Percentiles rank a stretch among this genome's conserved stretches.
These are phyloP conservation scores for Emergomyces africanus DNA, from an alignment of 2,329 filamentous ascomycete species.

Conservation along the genomic window DNA sequence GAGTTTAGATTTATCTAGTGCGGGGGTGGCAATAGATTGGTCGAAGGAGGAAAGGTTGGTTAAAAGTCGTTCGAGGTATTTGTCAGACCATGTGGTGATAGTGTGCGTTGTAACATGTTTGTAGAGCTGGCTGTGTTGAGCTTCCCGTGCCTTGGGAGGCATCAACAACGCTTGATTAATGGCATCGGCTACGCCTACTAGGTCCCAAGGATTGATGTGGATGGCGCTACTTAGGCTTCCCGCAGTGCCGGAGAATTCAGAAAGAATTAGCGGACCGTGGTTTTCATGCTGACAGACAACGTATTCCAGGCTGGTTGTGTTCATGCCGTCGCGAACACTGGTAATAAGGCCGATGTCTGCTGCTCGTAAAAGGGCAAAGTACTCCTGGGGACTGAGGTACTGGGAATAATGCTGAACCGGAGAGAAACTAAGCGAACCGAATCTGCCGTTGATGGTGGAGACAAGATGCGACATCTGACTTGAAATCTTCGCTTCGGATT, in stretches of 20 bases:
- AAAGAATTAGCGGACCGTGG: constrained; percentile 80
- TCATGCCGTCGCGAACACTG: constrained; percentile 94
- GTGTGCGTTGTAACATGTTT: constrained; percentile 74
- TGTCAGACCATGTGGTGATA: constrained; percentile 73
- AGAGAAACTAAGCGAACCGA: constrained; percentile 75
- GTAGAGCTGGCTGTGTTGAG: constrained; percentile 65
- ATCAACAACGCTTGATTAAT: constrained; percentile 74
- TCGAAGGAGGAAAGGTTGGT: constrained; percentile 68
- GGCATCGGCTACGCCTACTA: constrained; percentile 67
- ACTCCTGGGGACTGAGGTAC: constrained; percentile 79
- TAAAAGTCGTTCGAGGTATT: constrained; percentile 65
- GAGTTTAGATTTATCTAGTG: constrained; percentile 62
- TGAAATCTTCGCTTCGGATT: constrained; percentile 65
- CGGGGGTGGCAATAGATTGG: constrained; percentile 63
- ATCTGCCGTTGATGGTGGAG: constrained; percentile 79
- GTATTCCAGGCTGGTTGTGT: constrained; percentile 91
- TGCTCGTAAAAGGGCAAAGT: constrained; percentile 82
- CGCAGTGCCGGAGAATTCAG: constrained; percentile 91
- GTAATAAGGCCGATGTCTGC: constrained; percentile 91
- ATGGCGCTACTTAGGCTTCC: constrained; percentile 75
- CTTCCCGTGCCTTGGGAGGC: constrained; percentile 50
- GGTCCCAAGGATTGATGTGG: constrained; percentile 94
- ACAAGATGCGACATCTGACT: constrained; percentile 85
- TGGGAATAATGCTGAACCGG: constrained; percentile 93
- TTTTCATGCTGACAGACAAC: constrained; percentile 81